Base-by-base conservation (phyloP, 202 grass and related monocot genomes). In the Tripidium arundinaceum region DNA sequence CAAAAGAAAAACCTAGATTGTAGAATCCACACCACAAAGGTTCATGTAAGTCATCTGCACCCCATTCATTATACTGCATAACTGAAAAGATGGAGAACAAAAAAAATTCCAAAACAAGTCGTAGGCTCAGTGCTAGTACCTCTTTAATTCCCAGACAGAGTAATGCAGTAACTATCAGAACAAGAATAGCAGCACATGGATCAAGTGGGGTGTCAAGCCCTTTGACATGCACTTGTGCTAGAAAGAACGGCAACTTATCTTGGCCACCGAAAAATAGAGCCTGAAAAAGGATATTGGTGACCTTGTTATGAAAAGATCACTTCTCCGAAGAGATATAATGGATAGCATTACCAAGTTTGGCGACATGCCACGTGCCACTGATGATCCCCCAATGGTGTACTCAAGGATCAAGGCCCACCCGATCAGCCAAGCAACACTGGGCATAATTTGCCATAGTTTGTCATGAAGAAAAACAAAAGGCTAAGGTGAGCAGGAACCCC, bases 121-220 rank as follows among this genome's bases (percentile, higher is more conserved):
- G 47, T 25, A 41, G 47, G 14, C 10, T 69, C 47, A 41, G 24
- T 68, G 47, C 22, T 38, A 68, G 36, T 91, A 93, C 94, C 91
- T 97, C 87, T 70, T 91, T 93, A 68, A 98, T 98, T 80, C 95
- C 95, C 1, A 90, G 43, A 79, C 88, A 94, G 58, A 98, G 81
- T 49, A 98, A 81, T 65, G 85, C 92, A 40, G 92, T 98, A 54
- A 94, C 88, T 72, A 88, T 69, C 49, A 94, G 55, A 52, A 98
- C 90, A 66, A 98, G 95, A 90, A 98, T 85, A 76, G 95, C 90
- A 76, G 92, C 92, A 86, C 94, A 98, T 61, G 94, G 94, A 84
- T 98, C 94, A 69, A 93, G 72, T 22, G 88, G 40, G 33, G 90
- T 89, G 14, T 79, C 79, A 62, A 94, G 82, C 16, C 87, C 75